These are phyloP conservation scores for Solanum pinnatisectum DNA, from an alignment of 257 asterid species.

Conservation along the genomic window DNA sequence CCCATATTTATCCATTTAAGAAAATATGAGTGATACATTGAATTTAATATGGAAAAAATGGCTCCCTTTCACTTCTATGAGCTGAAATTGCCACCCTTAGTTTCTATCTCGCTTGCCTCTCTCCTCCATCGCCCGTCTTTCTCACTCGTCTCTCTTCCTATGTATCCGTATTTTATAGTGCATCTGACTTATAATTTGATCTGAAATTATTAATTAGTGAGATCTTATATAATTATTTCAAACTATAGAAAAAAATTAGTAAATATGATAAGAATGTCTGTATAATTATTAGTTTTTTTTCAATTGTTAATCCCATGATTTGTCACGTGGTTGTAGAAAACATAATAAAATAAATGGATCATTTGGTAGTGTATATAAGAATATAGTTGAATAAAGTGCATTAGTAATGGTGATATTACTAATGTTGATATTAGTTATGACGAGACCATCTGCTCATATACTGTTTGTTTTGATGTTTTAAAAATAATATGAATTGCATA, in stretches of 20 bases:
- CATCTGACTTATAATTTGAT: not conserved
- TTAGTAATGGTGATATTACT: no score
- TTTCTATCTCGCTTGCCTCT: not conserved
- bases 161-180: not conserved
- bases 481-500: no score
- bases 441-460: not conserved
- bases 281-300: no score
- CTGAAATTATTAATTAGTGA: no score
- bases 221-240: no score
- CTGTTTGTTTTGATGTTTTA: no score
- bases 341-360: no score
- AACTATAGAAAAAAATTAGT: not conserved
- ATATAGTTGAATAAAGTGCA: not conserved
- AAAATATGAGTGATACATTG: no score
- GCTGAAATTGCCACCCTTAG: no score
- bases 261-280: not conserved
- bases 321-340: not conserved
- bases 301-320: not conserved
- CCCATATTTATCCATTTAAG: no score
- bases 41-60: no score
- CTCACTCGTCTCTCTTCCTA: not conserved
- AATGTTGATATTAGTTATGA: not conserved
- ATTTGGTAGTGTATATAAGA: not conserved
- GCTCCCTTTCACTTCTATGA: no score
- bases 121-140: not conserved